Conservation (phyloP, 1,284 basidiomycete species). For the Leccinum ponderosum region DNA sequence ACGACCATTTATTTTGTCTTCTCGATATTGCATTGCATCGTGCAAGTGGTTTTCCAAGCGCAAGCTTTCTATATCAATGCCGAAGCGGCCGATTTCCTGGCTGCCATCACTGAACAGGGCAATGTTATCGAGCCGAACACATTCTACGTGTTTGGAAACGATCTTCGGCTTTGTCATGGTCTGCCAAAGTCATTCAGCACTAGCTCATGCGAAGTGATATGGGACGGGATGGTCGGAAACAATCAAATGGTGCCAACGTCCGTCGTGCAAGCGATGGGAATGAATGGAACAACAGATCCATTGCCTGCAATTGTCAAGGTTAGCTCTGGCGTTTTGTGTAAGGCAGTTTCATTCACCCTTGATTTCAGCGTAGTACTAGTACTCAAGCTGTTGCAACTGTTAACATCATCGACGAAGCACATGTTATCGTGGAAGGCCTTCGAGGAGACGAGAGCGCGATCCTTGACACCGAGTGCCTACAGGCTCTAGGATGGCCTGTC, state of each 20-base stretch:
- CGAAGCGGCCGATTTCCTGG: conserved; percentile 53
- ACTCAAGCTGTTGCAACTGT: conserved; percentile 3
- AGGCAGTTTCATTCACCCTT: conserved; percentile 3
- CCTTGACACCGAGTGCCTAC: conserved; percentile 50
- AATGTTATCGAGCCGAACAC: conserved; percentile 46
- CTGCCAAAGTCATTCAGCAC: conserved; percentile 52
- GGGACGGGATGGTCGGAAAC: conserved; percentile 38
- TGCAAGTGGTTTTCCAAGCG: conserved; percentile 70
- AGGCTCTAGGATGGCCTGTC: conserved; percentile 66
- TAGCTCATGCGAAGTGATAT: conserved; percentile 54
- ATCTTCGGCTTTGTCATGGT: conserved; percentile 58
- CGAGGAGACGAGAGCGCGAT: conserved; percentile 36
- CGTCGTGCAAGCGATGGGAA: background rate
- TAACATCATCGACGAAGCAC: conserved; percentile 35
- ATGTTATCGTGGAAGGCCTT: conserved; percentile 47
- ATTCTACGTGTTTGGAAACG: conserved; percentile 52
- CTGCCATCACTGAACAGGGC: conserved; percentile 49
- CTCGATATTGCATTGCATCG: conserved; percentile 62
- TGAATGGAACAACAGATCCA: background rate
- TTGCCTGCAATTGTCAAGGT: conserved; percentile 6
- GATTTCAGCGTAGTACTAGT: conserved; percentile 3
- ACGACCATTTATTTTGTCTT: conserved; percentile 67
- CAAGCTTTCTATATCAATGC: conserved; percentile 67
- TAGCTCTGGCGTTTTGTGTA: background rate
- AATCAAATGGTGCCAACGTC: conserved; percentile 7